Percentiles rank a stretch among this genome's conserved stretches.
phyloP scores from a whole-genome alignment of 257 asterid species.

The Dorcoceras hygrometricum region DNA sequence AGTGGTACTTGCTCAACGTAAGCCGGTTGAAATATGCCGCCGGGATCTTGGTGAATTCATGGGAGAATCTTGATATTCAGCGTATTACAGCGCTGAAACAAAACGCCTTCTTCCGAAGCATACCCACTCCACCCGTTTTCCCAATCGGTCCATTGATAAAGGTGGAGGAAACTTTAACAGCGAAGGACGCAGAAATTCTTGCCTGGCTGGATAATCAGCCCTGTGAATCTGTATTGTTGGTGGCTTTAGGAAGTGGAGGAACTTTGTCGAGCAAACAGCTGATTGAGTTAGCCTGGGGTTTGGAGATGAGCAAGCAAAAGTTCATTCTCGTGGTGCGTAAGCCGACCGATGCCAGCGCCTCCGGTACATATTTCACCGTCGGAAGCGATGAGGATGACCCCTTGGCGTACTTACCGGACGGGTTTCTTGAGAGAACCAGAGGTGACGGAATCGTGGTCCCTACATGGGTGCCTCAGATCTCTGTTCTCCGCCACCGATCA shows the following conservation, averaged over 20 bases:
- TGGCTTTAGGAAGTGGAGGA: constrained; percentile 51
- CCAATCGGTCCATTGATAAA: constrained; percentile 43
- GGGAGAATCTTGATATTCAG: constrained; percentile 39
- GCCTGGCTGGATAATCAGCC: constrained; percentile 48
- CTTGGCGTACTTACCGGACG: constrained; percentile 29
- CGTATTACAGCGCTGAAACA: constrained; percentile 34
- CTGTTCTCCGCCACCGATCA: constrained; percentile 36
- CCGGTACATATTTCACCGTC: constrained; percentile 26
- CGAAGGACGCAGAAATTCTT: constrained; percentile 16
- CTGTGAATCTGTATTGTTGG: constrained; percentile 34
- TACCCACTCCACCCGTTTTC: constrained; percentile 32
- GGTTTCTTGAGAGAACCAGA: constrained; percentile 22
- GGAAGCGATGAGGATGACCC: constrained; percentile 27
- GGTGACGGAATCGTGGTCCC: constrained; percentile 35
- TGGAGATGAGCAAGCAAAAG: constrained; percentile 41
- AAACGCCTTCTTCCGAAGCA: constrained; percentile 25
- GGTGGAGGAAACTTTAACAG: constrained; percentile 18
- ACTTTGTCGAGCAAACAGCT: constrained; percentile 37
- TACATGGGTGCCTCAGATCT: constrained; percentile 42
- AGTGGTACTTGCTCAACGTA: constrained; percentile 33
- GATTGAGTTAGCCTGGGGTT: constrained; percentile 40
- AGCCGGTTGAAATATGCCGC: constrained; percentile 23
- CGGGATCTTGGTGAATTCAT: constrained; percentile 39
- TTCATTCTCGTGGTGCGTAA: constrained; percentile 42
- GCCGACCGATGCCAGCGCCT: constrained; percentile 29